Evolutionary conservation across 768 basidiomycete genomes (phyloP).

Genomic region (Boletales sp.): DNA sequence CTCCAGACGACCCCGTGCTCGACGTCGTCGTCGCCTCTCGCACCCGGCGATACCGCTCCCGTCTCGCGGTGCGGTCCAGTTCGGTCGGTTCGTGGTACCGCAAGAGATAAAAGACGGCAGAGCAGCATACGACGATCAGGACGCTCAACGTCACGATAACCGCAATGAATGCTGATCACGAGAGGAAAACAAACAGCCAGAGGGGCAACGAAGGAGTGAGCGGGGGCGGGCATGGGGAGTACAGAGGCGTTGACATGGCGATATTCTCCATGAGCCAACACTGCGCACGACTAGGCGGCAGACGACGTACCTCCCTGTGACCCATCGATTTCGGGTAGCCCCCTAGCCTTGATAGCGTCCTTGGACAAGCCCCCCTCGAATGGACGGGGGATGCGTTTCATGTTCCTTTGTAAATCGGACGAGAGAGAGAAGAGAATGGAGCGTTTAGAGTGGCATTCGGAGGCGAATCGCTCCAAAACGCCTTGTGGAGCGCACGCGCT

Average conservation of each 20-base stretch:
- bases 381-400: neutral
- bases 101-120: conserved; percentile 55
- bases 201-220: neutral
- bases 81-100: conserved; percentile 45
- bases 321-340: conserved; percentile 45
- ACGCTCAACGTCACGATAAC: conserved; percentile 53
- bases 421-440: too few relatives aligned
- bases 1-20: conserved; percentile 11
- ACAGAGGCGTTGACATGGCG: too few relatives aligned
- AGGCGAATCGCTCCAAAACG: too few relatives aligned
- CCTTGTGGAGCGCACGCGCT: too few relatives aligned
- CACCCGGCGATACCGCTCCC: conserved; percentile 28
- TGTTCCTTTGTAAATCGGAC: neutral
- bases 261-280: too few relatives aligned
- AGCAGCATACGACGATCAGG: conserved; percentile 51
- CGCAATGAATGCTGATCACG: conserved; percentile 51
- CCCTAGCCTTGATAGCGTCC: neutral
- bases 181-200: neutral
- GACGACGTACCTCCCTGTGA: conserved; percentile 43
- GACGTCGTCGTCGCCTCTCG: conserved; percentile 6
- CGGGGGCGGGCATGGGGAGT: too few relatives aligned
- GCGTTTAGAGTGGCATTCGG: too few relatives aligned
- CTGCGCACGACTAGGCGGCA: too few relatives aligned
- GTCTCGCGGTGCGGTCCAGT: conserved; percentile 35
- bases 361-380: neutral